Percentiles rank a stretch among this genome's conserved stretches.
These are phyloP conservation scores for Gypsophila paniculata DNA, from an alignment of 179 eudicot genomes.

Conservation along the genomic window DNA sequence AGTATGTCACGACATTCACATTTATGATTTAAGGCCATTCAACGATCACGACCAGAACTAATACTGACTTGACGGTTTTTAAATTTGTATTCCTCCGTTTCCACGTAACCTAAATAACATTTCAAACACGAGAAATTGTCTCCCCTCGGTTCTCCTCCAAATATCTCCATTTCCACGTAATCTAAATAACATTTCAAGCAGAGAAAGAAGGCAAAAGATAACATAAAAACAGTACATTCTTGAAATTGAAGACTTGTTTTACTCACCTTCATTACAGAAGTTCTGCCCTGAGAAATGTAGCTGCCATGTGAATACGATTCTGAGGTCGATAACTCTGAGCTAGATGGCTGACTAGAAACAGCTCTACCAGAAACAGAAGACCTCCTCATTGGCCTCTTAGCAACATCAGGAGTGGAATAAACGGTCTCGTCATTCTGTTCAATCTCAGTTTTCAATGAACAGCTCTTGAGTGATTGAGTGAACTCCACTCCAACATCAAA, in stretches of 20 bases:
- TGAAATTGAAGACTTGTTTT: background rate
- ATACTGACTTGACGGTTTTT: no score
- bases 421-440: background rate
- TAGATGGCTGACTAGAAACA: constrained; percentile 4
- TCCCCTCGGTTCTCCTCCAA: background rate
- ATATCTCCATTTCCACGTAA: background rate
- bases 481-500: constrained; percentile 12
- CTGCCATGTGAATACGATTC: constrained; percentile 12
- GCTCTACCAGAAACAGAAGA: constrained; percentile 3
- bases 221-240: background rate
- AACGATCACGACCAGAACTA: background rate
- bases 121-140: no score
- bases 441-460: background rate
- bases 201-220: background rate
- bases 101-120: no score
- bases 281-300: constrained; percentile 10
- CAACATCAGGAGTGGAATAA: constrained; percentile 16
- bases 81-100: background rate
- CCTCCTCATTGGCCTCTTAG: constrained; percentile 1
- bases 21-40: no score
- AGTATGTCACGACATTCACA: background rate
- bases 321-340: background rate
- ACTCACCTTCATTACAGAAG: constrained; percentile 17
- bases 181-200: background rate
- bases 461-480: background rate